Conservation (phyloP, 1,284 basidiomycete genomes). For the Puccinia novopanici region DNA sequence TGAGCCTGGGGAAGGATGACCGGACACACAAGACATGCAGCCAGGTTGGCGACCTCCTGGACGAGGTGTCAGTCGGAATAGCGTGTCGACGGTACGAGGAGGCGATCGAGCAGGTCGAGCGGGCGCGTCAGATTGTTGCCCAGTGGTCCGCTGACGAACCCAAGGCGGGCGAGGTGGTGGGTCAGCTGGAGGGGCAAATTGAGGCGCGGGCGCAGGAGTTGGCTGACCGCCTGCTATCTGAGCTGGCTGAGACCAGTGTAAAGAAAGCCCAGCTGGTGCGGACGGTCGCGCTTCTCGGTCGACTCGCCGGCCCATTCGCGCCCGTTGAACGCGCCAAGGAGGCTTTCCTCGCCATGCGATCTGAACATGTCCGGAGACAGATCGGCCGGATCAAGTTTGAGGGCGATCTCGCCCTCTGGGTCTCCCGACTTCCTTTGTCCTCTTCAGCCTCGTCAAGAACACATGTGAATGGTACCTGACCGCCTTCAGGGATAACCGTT, state of each 20-base stretch:
- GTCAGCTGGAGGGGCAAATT: not conserved
- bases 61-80: constrained; percentile 87
- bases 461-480: constrained; percentile 97
- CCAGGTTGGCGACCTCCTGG: constrained; percentile 86
- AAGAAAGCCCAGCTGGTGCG: constrained; percentile 26
- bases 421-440: constrained; percentile 79
- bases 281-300: constrained; percentile 61
- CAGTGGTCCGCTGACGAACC: not conserved
- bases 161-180: not conserved
- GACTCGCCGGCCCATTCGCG: not conserved
- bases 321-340: constrained; percentile 71
- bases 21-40: constrained; percentile 60
- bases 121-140: constrained; percentile 57
- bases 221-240: not conserved
- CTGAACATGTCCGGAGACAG: constrained; percentile 72
- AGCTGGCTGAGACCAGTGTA: constrained; percentile 11
- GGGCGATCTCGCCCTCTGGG: constrained; percentile 75
- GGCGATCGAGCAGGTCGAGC: constrained; percentile 78
- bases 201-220: constrained; percentile 6
- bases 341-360: constrained; percentile 78
- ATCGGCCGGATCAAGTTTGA: constrained; percentile 85
- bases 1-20: constrained; percentile 55
- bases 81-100: constrained; percentile 85
- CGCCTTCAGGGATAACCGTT: constrained; percentile 90
- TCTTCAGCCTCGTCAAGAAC: constrained; percentile 87